A percentile compares a stretch with the other conserved stretches of the same genome.
phyloP scores from a whole-genome alignment of 176 grass and related monocot species.

The Rhynchospora breviuscula region DNA sequence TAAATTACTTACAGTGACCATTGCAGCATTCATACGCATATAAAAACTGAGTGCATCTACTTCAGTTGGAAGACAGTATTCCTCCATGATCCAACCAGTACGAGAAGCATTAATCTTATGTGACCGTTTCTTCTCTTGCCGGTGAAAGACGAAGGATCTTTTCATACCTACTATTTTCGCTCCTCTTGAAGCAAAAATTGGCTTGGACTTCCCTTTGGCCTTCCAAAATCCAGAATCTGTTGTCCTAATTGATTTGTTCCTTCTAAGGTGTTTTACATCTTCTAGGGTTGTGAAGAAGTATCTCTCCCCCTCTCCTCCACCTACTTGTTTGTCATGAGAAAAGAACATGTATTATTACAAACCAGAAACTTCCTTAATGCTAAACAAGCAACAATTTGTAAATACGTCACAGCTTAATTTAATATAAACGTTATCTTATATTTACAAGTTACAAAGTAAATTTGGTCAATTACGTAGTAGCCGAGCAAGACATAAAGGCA shows the following conservation, averaged over 20 bases:
- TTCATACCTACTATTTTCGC: slow-evolving; percentile 58
- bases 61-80: slow-evolving; percentile 49
- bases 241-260: slow-evolving; percentile 10
- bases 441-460: background rate
- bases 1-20: slow-evolving; percentile 1
- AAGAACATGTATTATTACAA: background rate
- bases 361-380: background rate
- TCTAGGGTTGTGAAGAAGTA: slow-evolving; percentile 57
- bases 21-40: background rate
- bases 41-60: background rate
- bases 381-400: background rate
- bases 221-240: slow-evolving; percentile 62
- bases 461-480: background rate
- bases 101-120: slow-evolving; percentile 5
- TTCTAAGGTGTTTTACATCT: slow-evolving; percentile 8
- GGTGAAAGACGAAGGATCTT: slow-evolving; percentile 48
- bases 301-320: slow-evolving; percentile 39
- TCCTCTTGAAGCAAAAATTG: slow-evolving; percentile 29
- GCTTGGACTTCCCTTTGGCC: slow-evolving; percentile 46
- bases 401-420: background rate
- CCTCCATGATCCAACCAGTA: slow-evolving; percentile 75
- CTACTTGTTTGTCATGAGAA: slow-evolving; percentile 20
- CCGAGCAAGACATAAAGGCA: background rate
- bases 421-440: background rate
- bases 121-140: slow-evolving; percentile 22